Evolutionary conservation across 805 yeast species (phyloP), one percentile per base, ranked within the genome.

Genomic region (Blastobotrys chiropterorum): DNA sequence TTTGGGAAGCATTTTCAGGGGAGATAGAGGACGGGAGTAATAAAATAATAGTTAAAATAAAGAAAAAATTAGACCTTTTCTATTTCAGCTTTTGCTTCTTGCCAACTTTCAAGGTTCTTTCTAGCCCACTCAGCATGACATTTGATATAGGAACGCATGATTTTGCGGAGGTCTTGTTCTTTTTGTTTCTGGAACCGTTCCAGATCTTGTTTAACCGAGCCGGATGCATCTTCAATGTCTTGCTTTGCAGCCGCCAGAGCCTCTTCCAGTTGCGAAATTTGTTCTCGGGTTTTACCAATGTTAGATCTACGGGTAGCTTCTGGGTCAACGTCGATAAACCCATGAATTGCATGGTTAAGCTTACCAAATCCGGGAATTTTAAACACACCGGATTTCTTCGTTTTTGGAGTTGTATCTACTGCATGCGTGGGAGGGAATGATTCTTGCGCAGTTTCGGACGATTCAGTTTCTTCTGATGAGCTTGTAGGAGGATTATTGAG

Each of bases 101-200:
- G 80, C 87, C 88, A 83, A 38, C 78, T 73, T 57, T 82, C 86
- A 43, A 81, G 66, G 61, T 83, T 83, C 68, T 81, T 80, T 59
- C 73, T 74, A 3, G 86, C 85, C 89, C 89, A 83, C 51, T 77
- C 79, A 30, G 80, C 67, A 38, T 83, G 75, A 50, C 80, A 77
- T 38, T 77, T 67, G 49, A 82, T 75, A 61, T 81, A 83, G 15
- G 80, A 76, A 21, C 57, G 43, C 51, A 83, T 70, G 56, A 82
- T 80, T 47, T 71, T 71, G 54, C 74, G 73, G 48, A 83, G 72
- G 44, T 79, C 78, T 41, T 73, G 74, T 51, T 79, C 73, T 56
- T 79, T 81, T 43, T 72, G 68, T 38, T 59, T 59, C 54, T 79
- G 80, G 62, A 81, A 83, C 42, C 73, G 65, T 40, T 58, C 66